A percentile compares a stretch with the other conserved stretches of the same genome.
These are phyloP conservation scores for Populus nigra DNA, from an alignment of 345 rosid species.

Conservation along the genomic window DNA sequence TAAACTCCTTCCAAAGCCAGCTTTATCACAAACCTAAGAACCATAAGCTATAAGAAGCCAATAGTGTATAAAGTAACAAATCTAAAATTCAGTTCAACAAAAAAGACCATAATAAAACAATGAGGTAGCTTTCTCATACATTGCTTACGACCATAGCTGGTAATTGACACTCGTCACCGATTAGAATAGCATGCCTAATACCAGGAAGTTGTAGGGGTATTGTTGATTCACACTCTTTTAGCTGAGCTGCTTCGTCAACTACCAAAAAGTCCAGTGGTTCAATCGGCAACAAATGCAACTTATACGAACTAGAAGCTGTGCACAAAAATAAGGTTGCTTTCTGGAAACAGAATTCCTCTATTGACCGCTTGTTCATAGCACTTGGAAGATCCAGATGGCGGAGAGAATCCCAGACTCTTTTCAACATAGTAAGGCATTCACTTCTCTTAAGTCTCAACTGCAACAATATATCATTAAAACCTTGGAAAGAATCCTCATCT, in stretches of 20 bases:
- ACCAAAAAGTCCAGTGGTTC: slow-evolving; percentile 40
- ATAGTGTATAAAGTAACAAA: background rate
- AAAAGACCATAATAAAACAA: background rate
- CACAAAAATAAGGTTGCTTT: slow-evolving; percentile 37
- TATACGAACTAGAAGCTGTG: slow-evolving; percentile 40
- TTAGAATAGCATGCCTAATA: slow-evolving; percentile 37
- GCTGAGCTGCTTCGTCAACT: slow-evolving; percentile 65
- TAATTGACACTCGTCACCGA: slow-evolving; percentile 56
- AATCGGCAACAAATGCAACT: slow-evolving; percentile 23
- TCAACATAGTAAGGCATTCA: slow-evolving; percentile 30
- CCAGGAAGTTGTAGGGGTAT: slow-evolving; percentile 50
- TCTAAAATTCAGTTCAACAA: background rate
- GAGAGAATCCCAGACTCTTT: slow-evolving; percentile 12
- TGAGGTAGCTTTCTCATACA: slow-evolving; percentile 19
- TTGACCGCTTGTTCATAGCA: background rate
- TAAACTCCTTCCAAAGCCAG: slow-evolving; percentile 60
- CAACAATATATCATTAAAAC: background rate
- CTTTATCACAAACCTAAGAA: slow-evolving; percentile 36
- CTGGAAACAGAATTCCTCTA: slow-evolving; percentile 35
- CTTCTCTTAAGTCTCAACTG: slow-evolving; percentile 9
- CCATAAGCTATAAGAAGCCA: background rate
- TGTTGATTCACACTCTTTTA: slow-evolving; percentile 56
- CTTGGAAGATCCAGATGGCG: slow-evolving; percentile 26
- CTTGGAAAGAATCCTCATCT: background rate
- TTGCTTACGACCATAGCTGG: slow-evolving; percentile 48